Evolutionary conservation across 2,329 filamentous ascomycete genomes (phyloP).

Genomic region (Sclerotinia glacialis): DNA sequence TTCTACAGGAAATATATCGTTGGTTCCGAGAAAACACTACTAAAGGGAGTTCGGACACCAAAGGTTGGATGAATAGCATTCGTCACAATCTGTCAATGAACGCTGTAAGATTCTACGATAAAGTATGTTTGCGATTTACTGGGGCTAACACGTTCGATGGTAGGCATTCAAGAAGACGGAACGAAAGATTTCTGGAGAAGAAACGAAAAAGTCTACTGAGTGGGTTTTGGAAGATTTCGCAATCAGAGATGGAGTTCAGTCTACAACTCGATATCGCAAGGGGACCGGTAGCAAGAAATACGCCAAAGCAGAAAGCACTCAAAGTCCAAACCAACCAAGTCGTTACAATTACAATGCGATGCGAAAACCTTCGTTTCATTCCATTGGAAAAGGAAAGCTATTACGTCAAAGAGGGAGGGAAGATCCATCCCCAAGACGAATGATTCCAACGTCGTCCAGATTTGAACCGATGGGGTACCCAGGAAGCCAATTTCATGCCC

Average conservation of each 20-base stretch:
- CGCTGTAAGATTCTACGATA: constrained; percentile 56
- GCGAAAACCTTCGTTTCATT: constrained; percentile 10
- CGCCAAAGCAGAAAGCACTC: constrained; percentile 21
- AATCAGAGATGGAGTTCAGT: constrained; percentile 69
- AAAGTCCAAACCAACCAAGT: neutral
- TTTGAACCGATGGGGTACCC: neutral
- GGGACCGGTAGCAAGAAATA: constrained; percentile 43
- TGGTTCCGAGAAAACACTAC: constrained; percentile 84
- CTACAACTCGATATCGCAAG: constrained; percentile 78
- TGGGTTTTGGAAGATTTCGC: constrained; percentile 77
- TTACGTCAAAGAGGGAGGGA: constrained; percentile 28
- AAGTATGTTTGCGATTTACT: constrained; percentile 38
- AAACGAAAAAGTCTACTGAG: constrained; percentile 64
- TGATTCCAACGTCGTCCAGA: neutral
- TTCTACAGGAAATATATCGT: constrained; percentile 81
- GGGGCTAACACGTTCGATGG: constrained; percentile 15
- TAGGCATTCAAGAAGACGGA: constrained; percentile 57
- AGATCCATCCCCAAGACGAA: constrained; percentile 21
- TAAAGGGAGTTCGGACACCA: constrained; percentile 60
- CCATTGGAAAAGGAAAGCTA: constrained; percentile 28
- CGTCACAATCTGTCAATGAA: constrained; percentile 97
- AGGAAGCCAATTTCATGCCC: neutral
- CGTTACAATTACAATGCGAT: constrained; percentile 10
- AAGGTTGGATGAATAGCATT: constrained; percentile 94
- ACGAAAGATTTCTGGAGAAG: constrained; percentile 44